Evolutionary conservation across 441 rosid species (phyloP).

Genomic region (Melastoma candidum): DNA sequence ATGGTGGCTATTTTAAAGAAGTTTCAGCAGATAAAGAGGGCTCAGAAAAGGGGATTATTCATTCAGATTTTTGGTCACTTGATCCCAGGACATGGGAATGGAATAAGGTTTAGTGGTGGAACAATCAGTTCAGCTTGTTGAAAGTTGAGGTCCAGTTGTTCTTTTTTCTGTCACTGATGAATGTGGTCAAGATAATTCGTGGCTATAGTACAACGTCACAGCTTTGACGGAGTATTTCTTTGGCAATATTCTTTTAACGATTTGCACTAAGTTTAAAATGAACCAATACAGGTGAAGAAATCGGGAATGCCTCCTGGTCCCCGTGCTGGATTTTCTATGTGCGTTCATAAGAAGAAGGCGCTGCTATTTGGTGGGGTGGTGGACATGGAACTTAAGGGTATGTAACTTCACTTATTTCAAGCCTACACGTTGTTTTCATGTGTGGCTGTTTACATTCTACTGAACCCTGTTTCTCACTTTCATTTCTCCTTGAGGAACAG

Average conservation of each 20-base stretch:
- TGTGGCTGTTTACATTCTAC: too few species aligned
- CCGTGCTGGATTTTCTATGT: constrained; percentile 88
- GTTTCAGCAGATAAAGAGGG: constrained; percentile 64
- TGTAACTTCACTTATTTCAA: constrained; percentile 10
- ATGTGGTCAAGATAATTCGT: too few species aligned
- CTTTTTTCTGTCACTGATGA: too few species aligned
- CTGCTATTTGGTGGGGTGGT: constrained; percentile 93
- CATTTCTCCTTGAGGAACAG: too few species aligned
- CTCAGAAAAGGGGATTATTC: constrained; percentile 88
- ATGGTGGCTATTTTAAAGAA: constrained; percentile 96
- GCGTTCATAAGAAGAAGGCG: constrained; percentile 97
- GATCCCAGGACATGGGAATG: constrained; percentile 99
- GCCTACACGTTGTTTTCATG: too few species aligned
- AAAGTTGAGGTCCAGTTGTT: too few species aligned
- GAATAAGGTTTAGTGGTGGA: constrained; percentile 56
- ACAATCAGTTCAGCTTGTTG: too few species aligned
- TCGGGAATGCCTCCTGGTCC: constrained; percentile 97
- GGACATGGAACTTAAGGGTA: constrained; percentile 94
- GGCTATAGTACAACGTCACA: too few species aligned
- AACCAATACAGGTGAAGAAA: constrained; percentile 56
- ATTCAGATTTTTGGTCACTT: constrained; percentile 93
- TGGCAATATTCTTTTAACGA: too few species aligned
- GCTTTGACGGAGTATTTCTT: too few species aligned
- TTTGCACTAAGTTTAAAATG: too few species aligned
- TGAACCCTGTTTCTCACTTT: too few species aligned